phyloP scores from a whole-genome alignment of 371 early-diverging fungal species.

The Mortierella sp. region DNA sequence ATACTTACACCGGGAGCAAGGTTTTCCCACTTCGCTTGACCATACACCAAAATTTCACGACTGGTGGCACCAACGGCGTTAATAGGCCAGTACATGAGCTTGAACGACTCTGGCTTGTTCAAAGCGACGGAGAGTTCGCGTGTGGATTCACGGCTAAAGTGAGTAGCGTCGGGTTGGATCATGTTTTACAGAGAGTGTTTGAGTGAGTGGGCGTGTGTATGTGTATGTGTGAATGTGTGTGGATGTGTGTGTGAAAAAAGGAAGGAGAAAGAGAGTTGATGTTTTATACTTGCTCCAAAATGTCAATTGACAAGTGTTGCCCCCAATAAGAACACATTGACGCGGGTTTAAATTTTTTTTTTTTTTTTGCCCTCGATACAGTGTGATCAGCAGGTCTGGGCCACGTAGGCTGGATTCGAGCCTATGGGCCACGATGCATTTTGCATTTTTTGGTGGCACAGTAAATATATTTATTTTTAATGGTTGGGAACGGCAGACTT shows the following conservation, averaged over 20 bases:
- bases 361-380: too few species aligned
- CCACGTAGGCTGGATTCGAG: too few species aligned
- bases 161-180: conserved; percentile 14
- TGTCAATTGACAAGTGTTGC: too few species aligned
- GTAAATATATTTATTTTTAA: too few species aligned
- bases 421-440: too few species aligned
- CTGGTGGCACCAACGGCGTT: conserved; percentile 13
- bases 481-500: neutral
- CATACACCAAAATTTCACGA: conserved; percentile 30
- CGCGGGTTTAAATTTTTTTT: too few species aligned
- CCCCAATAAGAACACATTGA: too few species aligned
- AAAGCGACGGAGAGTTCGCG: conserved; percentile 13
- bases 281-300: too few species aligned
- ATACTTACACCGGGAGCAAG: conserved; percentile 17
- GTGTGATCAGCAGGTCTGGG: too few species aligned
- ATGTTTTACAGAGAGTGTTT: neutral
- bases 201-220: neutral
- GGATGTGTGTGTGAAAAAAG: neutral
- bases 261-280: neutral
- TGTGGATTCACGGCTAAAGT: conserved; percentile 15
- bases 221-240: neutral
- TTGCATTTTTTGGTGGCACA: too few species aligned
- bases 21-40: conserved; percentile 19
- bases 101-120: conserved; percentile 27
- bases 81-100: conserved; percentile 27